Evolutionary conservation across 352 stramenopile genomes (phyloP).

Genomic region (Phytophthora hibernalis): DNA sequence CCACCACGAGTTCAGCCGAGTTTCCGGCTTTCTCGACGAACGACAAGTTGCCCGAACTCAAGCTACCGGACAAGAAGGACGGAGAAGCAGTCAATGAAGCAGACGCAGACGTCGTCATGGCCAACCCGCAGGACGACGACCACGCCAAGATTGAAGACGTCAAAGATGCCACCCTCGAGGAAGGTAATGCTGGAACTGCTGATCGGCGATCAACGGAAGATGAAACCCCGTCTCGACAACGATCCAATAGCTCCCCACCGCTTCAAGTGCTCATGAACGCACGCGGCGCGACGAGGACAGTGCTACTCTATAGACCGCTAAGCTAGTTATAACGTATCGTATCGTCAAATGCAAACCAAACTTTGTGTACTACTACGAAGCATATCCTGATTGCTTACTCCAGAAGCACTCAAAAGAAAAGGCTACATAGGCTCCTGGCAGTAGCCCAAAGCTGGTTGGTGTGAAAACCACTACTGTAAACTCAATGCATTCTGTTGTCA

Average conservation of each 20-base stretch:
- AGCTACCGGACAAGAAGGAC: slow-evolving; percentile 19
- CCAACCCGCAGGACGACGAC: slow-evolving; percentile 44
- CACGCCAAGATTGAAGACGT: slow-evolving; percentile 15
- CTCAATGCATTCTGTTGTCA: too few relatives aligned
- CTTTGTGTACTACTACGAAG: too few relatives aligned
- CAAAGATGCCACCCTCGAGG: slow-evolving; percentile 20
- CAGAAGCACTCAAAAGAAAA: too few relatives aligned
- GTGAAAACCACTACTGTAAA: too few relatives aligned
- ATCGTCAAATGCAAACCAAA: slow-evolving; percentile 1
- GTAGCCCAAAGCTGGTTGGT: too few relatives aligned
- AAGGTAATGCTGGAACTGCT: slow-evolving; percentile 4
- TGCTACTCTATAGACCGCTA: slow-evolving; percentile 34
- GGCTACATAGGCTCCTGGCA: too few relatives aligned
- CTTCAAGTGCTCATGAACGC: slow-evolving; percentile 27
- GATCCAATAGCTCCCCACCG: slow-evolving; percentile 34
- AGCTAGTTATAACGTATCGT: slow-evolving; percentile 35
- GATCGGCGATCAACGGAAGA: slow-evolving; percentile 4
- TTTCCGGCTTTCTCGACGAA: background rate
- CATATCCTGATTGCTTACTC: too few relatives aligned
- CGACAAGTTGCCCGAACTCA: slow-evolving; percentile 13
- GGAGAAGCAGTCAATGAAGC: background rate
- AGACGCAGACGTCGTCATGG: slow-evolving; percentile 30
- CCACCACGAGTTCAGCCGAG: slow-evolving; percentile 5
- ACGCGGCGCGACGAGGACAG: slow-evolving; percentile 24
- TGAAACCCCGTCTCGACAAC: slow-evolving; percentile 11